These are phyloP conservation scores for Candida pseudoglaebosa DNA, from an alignment of 805 yeast species.

Conservation along the genomic window DNA sequence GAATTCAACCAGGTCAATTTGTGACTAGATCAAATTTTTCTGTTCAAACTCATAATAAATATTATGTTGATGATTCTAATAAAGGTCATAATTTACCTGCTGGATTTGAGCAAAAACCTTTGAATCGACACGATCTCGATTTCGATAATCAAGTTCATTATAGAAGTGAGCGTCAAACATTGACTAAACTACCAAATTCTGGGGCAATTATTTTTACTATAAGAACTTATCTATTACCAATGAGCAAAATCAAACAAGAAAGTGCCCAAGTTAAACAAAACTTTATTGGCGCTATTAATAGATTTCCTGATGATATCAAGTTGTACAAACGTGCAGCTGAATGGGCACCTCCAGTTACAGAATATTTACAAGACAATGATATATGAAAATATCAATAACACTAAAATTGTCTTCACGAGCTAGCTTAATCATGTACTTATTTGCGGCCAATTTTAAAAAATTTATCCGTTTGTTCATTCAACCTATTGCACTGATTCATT, in stretches of 20 bases:
- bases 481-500: too few relatives aligned
- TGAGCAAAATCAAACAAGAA: constrained; percentile 28
- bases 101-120: constrained; percentile 20
- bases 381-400: neutral
- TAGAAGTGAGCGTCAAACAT: constrained; percentile 40
- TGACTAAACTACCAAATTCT: constrained; percentile 35
- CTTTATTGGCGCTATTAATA: constrained; percentile 59
- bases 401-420: too few relatives aligned
- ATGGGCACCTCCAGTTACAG: constrained; percentile 68
- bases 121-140: constrained; percentile 29
- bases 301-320: constrained; percentile 55
- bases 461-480: too few relatives aligned
- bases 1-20: constrained; percentile 33
- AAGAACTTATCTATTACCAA: constrained; percentile 36
- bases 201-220: constrained; percentile 40
- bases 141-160: constrained; percentile 37
- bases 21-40: constrained; percentile 40
- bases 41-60: constrained; percentile 33
- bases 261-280: constrained; percentile 42
- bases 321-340: constrained; percentile 58
- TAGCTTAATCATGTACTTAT: too few relatives aligned
- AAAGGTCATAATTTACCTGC: constrained; percentile 35
- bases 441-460: too few relatives aligned
- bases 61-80: constrained; percentile 36
- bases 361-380: constrained; percentile 14